phyloP scores from a whole-genome alignment of 768 basidiomycete species.

The Piloderma croceum region DNA sequence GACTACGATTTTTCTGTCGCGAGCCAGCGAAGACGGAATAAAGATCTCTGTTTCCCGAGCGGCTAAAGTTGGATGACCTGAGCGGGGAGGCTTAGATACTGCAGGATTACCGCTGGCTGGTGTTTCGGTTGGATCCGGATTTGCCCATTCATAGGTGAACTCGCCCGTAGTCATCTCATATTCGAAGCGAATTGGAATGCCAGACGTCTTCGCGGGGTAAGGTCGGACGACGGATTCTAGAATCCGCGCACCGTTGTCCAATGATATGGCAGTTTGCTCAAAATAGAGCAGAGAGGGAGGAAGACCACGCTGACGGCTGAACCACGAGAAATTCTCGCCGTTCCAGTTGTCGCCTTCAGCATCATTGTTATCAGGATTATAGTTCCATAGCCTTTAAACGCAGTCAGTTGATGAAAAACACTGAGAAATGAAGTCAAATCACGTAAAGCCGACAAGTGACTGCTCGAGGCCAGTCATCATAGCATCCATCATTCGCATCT shows the following conservation, averaged over 20 bases:
- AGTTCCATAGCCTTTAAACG: constrained; percentile 77
- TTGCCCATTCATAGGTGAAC: constrained; percentile 63
- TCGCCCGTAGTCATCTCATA: constrained; percentile 75
- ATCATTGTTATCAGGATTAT: constrained; percentile 86
- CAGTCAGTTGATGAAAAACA: neutral
- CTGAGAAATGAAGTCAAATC: constrained; percentile 27
- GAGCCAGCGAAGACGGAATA: constrained; percentile 58
- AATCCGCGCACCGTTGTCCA: constrained; percentile 81
- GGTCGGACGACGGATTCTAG: constrained; percentile 79
- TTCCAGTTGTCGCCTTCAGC: constrained; percentile 84
- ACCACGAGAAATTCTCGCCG: constrained; percentile 97
- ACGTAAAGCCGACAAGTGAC: constrained; percentile 81
- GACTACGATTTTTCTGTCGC: constrained; percentile 52
- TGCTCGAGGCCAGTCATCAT: constrained; percentile 79
- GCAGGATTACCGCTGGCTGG: constrained; percentile 8
- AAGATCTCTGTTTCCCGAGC: constrained; percentile 82
- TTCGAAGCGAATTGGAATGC: constrained; percentile 65
- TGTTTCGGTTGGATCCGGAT: constrained; percentile 23
- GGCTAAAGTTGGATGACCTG: constrained; percentile 33
- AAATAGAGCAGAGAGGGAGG: constrained; percentile 51
- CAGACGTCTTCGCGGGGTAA: constrained; percentile 86
- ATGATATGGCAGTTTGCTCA: constrained; percentile 56
- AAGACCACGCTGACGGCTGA: constrained; percentile 56
- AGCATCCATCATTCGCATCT: constrained; percentile 91
- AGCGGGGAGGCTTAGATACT: constrained; percentile 34